Percentiles rank a stretch among this genome's conserved stretches.
Evolutionary conservation across 2,329 filamentous ascomycete genomes (phyloP).

Genomic region (Thielaviopsis populi): DNA sequence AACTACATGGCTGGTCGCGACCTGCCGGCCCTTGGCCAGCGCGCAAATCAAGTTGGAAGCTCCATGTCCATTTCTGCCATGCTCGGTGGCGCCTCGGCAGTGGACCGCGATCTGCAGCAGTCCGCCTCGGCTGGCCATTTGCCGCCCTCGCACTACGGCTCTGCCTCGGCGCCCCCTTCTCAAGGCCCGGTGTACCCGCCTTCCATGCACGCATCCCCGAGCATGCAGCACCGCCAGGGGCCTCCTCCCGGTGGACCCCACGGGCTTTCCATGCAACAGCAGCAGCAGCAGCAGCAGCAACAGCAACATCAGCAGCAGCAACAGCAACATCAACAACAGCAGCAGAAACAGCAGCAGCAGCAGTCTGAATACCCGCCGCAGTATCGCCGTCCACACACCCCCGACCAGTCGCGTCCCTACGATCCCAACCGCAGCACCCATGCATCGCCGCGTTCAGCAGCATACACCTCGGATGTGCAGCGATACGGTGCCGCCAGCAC

Average conservation of each 20-base stretch:
- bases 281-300: neutral
- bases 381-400: slow-evolving; percentile 55
- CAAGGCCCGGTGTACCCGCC: slow-evolving; percentile 32
- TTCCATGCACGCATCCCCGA: slow-evolving; percentile 39
- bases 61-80: slow-evolving; percentile 49
- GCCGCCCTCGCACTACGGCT: slow-evolving; percentile 29
- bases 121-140: slow-evolving; percentile 23
- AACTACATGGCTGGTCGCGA: slow-evolving; percentile 36
- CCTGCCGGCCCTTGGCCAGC: slow-evolving; percentile 35
- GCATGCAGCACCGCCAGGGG: slow-evolving; percentile 29
- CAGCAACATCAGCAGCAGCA: neutral
- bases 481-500: slow-evolving; percentile 38
- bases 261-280: neutral
- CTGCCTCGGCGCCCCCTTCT: slow-evolving; percentile 28
- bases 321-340: slow-evolving; percentile 2
- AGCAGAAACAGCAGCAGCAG: neutral
- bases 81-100: slow-evolving; percentile 28
- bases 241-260: neutral
- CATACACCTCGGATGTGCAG: slow-evolving; percentile 42
- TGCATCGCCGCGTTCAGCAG: slow-evolving; percentile 32
- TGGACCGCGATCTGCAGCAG: slow-evolving; percentile 30
- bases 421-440: slow-evolving; percentile 31
- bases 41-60: slow-evolving; percentile 34
- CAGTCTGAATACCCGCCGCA: slow-evolving; percentile 39
- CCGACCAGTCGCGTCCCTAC: slow-evolving; percentile 49